These are phyloP conservation scores for Rhizopus arrhizus DNA, from an alignment of 371 early-diverging fungal species.

Conservation along the genomic window DNA sequence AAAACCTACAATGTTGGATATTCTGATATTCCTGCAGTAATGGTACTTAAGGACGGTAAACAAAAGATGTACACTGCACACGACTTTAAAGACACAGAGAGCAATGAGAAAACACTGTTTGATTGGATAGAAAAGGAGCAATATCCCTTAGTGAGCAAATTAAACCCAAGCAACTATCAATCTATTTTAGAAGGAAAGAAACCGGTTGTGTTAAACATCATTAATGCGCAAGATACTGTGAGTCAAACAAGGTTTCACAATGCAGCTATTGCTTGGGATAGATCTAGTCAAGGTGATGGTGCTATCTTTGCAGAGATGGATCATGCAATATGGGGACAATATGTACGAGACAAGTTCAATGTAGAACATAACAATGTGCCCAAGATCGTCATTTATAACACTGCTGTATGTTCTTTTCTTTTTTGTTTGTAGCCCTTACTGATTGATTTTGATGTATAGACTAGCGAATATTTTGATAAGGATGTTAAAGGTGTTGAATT, in stretches of 20 bases:
- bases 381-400: constrained; percentile 24
- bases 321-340: constrained; percentile 23
- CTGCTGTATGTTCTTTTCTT: constrained; percentile 16
- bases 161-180: constrained; percentile 37
- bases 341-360: constrained; percentile 17
- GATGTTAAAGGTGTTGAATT: constrained; percentile 6
- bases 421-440: not conserved
- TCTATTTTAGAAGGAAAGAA: constrained; percentile 35
- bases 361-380: constrained; percentile 3
- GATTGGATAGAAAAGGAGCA: constrained; percentile 45
- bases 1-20: constrained; percentile 25
- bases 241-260: constrained; percentile 28
- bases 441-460: constrained; percentile 10
- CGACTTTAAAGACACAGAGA: constrained; percentile 30
- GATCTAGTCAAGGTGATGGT: constrained; percentile 9
- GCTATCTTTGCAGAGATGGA: constrained; percentile 30
- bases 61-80: constrained; percentile 28
- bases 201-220: constrained; percentile 35
- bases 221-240: constrained; percentile 21
- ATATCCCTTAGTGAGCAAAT: constrained; percentile 40
- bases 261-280: constrained; percentile 18
- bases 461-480: constrained; percentile 10
- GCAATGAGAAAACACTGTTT: constrained; percentile 23
- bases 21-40: constrained; percentile 30
- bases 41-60: constrained; percentile 45